Percentiles rank a stretch among this genome's conserved stretches.
phyloP scores from a whole-genome alignment of 176 grass and related monocot genomes.

The Poa pratensis region DNA sequence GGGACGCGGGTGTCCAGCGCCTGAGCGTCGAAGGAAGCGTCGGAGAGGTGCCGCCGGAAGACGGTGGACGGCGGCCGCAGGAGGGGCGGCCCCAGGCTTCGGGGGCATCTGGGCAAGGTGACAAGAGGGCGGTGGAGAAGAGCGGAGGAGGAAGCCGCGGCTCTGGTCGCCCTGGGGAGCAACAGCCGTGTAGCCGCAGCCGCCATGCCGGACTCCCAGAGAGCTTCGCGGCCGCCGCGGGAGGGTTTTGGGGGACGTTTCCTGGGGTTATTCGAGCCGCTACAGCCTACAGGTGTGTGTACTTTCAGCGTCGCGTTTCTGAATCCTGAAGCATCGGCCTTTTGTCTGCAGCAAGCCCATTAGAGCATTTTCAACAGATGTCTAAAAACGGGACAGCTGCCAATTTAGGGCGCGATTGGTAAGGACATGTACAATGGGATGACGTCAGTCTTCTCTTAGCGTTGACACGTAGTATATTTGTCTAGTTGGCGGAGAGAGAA shows the following conservation, averaged over 20 bases:
- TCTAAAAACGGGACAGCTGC: no score
- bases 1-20: slow-evolving; percentile 65
- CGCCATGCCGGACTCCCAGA: slow-evolving; percentile 20
- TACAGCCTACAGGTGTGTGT: no score
- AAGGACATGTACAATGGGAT: no score
- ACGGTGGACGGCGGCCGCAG: background rate
- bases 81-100: slow-evolving; percentile 21
- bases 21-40: slow-evolving; percentile 45
- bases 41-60: slow-evolving; percentile 37
- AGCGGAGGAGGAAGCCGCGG: slow-evolving; percentile 24
- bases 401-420: no score
- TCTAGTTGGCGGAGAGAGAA: no score
- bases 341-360: no score
- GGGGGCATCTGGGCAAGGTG: slow-evolving; percentile 29
- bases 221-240: slow-evolving; percentile 19
- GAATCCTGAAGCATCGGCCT: no score
- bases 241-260: background rate
- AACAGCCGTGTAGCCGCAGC: slow-evolving; percentile 45
- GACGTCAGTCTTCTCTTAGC: no score
- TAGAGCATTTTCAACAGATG: no score
- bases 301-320: no score
- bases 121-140: slow-evolving; percentile 20
- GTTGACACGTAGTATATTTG: no score
- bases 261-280: background rate
- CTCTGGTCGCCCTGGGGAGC: slow-evolving; percentile 46